These are phyloP conservation scores for Hypomyces rosellus DNA, from an alignment of 2,329 filamentous ascomycete species.

Conservation along the genomic window DNA sequence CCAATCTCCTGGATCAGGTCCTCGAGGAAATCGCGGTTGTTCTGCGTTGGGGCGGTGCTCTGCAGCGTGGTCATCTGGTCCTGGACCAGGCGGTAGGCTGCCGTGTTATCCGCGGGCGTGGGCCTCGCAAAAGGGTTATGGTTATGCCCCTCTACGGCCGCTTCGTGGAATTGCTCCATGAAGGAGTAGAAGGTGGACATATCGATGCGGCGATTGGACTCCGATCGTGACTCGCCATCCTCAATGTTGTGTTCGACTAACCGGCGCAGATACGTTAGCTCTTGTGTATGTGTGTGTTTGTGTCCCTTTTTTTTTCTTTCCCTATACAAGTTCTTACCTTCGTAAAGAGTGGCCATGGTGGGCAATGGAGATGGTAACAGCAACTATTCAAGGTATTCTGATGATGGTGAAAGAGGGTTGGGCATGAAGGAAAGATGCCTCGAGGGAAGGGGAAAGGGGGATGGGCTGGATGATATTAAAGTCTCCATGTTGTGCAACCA, in stretches of 20 bases:
- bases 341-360: constrained; percentile 52
- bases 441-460: too few relatives aligned
- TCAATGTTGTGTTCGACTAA: constrained; percentile 61
- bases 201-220: constrained; percentile 48
- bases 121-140: constrained; percentile 53
- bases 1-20: constrained; percentile 43
- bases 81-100: constrained; percentile 51
- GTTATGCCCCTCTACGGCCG: constrained; percentile 25
- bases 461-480: too few relatives aligned
- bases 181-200: constrained; percentile 58
- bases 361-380: background rate
- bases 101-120: constrained; percentile 52
- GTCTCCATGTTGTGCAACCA: too few relatives aligned
- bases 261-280: background rate
- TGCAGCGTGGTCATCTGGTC: constrained; percentile 51
- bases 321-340: constrained; percentile 32
- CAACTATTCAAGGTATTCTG: too few relatives aligned
- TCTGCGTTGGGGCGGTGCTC: constrained; percentile 40
- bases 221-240: constrained; percentile 25
- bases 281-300: background rate
- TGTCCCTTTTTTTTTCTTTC: background rate
- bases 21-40: constrained; percentile 45
- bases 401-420: too few relatives aligned
- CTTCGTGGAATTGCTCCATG: constrained; percentile 45
- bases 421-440: too few relatives aligned